A percentile compares a stretch with the other conserved stretches of the same genome.
Evolutionary conservation across 108 stramenopile genomes (phyloP).

Genomic region (Cyclotella atomus): DNA sequence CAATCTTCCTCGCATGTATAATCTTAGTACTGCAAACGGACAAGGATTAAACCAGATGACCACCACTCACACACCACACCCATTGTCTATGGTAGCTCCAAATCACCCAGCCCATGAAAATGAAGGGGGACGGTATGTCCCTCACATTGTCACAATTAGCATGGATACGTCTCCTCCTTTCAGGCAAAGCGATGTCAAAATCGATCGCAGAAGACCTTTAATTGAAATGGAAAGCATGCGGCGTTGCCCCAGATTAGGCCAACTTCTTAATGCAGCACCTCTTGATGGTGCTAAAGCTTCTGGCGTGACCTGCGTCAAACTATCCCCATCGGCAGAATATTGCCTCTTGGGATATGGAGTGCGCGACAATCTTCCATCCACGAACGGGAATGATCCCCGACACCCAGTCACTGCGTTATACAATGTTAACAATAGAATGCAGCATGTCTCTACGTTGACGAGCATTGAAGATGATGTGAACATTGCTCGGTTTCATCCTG

Average conservation of each 20-base stretch:
- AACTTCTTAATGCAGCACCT: conserved; percentile 78
- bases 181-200: conserved; percentile 9
- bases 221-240: conserved; percentile 62
- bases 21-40: conserved; percentile 6
- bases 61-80: conserved; percentile 58
- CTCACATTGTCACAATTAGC: conserved; percentile 78
- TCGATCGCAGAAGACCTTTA: conserved; percentile 23
- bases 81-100: conserved; percentile 63
- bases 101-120: conserved; percentile 41
- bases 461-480: conserved; percentile 94
- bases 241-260: conserved; percentile 68
- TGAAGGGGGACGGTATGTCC: conserved; percentile 76
- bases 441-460: conserved; percentile 77
- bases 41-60: conserved; percentile 4
- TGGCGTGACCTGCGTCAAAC: conserved; percentile 94
- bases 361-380: conserved; percentile 64
- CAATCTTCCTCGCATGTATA: conserved; percentile 29
- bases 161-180: conserved; percentile 62
- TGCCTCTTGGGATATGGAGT: conserved; percentile 94
- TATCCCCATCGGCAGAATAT: conserved; percentile 90
- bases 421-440: conserved; percentile 70
- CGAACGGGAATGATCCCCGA: conserved; percentile 40
- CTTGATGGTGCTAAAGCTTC: conserved; percentile 77
- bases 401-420: conserved; percentile 88
- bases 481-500: conserved; percentile 96